Evolutionary conservation across 129 eudicot genomes (phyloP), one percentile per base, ranked within the genome.

Genomic region (Saussurea involucrata): DNA sequence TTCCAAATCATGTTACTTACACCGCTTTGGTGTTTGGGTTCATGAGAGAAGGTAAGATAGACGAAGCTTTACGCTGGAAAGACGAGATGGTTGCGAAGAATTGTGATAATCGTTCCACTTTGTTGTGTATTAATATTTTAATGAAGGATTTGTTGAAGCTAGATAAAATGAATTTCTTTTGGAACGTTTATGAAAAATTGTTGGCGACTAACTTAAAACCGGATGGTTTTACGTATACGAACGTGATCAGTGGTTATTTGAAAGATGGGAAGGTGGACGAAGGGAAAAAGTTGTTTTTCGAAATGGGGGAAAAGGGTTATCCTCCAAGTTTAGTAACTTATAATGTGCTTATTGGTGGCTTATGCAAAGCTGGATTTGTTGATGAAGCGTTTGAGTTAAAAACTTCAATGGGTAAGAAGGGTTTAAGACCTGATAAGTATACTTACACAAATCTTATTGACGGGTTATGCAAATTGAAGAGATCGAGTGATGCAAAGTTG

Each of bases 301-400:
- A 85, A 69, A 92, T 92, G 95, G 84, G 29, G 42, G 74, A 71
- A 36, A 87, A 87, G 69, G 97, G 95, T 53, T 85, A 82, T 80
- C 53, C 12, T 8, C 90, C 89, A 1, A 85, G 77, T 75, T 60
- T 84, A 79, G 81, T 92, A 60, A 88, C 97, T 8, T 85, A 87
- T 66, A 92, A 92, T 83, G 92, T 89, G 71, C 77, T 87, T 66
- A 85, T 89, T 33, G 74, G 64, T 24, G 92, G 97, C 69, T 83
- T 92, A 80, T 92, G 95, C 40, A 82, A 74, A 49, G 40, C 49
- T 8, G 86, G 95, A 7, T 81, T 76, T 42, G 72, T 89, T 66
- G 88, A 89, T 74, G 97, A 92, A 78, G 95, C 92, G 0, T 75
- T 92, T 73, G 81, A 81, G 78, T 68, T 89, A 67, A 92, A 92